Conservation (phyloP, 2,329 filamentous ascomycete genomes). For the Ilyonectria mors-panacis region DNA sequence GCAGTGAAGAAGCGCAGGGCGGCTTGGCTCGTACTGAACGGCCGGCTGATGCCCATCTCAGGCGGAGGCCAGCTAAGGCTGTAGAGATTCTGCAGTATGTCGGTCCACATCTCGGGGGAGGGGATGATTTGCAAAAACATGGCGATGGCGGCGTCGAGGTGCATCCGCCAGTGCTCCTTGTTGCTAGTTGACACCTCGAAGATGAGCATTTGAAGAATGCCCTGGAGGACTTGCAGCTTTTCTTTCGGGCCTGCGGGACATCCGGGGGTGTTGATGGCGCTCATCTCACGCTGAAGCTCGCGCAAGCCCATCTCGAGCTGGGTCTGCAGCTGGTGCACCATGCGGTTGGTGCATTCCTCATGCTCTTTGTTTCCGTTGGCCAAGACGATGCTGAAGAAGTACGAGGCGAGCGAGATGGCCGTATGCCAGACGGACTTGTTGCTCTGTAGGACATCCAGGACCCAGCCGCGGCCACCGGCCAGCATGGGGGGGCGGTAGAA, state of each 20-base stretch:
- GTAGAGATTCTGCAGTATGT: constrained; percentile 51
- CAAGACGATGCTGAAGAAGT: constrained; percentile 68
- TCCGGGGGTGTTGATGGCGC: constrained; percentile 52
- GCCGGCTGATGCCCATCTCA: constrained; percentile 50
- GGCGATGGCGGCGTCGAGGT: constrained; percentile 64
- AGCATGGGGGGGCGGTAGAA: constrained; percentile 72
- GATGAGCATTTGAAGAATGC: constrained; percentile 67
- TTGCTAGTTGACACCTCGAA: constrained; percentile 65
- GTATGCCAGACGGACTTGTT: constrained; percentile 73
- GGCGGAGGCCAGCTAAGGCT: constrained; percentile 54
- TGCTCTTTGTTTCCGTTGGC: constrained; percentile 51
- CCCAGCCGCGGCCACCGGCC: constrained; percentile 72
- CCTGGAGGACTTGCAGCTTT: constrained; percentile 61
- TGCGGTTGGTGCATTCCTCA: constrained; percentile 53
- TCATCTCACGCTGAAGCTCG: constrained; percentile 61
- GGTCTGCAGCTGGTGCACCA: constrained; percentile 58
- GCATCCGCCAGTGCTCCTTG: constrained; percentile 65
- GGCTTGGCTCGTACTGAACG: constrained; percentile 63
- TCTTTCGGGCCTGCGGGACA: constrained; percentile 51
- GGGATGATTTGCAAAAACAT: constrained; percentile 64
- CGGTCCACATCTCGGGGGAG: constrained; percentile 54
- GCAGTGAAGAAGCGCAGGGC: constrained; percentile 64
- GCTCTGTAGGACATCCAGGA: constrained; percentile 69
- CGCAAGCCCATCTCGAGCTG: constrained; percentile 62
- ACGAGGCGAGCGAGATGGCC: constrained; percentile 68